Conservation (phyloP, 73 alveolate species). For the Stentor roeselii region DNA sequence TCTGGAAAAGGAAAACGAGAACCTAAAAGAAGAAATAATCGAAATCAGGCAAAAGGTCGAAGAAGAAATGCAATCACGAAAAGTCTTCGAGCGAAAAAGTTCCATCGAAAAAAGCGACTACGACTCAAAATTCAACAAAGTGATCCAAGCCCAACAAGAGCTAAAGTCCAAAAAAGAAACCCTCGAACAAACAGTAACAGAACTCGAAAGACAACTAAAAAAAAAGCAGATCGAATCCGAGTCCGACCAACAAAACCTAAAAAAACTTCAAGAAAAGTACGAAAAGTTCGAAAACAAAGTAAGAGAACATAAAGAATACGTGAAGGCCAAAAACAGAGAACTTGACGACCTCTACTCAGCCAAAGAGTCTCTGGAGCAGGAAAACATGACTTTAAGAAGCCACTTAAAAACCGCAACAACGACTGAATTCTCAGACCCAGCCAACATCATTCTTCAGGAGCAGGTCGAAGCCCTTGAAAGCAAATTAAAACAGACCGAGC, state of each 20-base stretch:
- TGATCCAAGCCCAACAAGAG: background rate
- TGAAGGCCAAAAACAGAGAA: slow-evolving; percentile 9
- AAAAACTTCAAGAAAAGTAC: background rate
- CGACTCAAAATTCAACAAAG: background rate
- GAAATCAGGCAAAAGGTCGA: background rate
- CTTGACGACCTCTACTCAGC: background rate
- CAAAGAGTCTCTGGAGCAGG: slow-evolving; percentile 13
- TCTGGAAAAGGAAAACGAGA: background rate
- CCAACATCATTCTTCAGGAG: slow-evolving; percentile 13
- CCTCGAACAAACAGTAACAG: slow-evolving; percentile 7
- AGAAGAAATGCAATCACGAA: slow-evolving; percentile 14
- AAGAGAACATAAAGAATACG: background rate
- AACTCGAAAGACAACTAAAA: slow-evolving; percentile 9
- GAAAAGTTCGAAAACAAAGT: slow-evolving; percentile 16
- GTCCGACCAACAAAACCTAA: background rate
- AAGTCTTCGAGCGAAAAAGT: background rate
- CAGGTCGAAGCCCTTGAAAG: background rate
- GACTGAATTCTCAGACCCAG: slow-evolving; percentile 24
- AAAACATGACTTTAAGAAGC: background rate
- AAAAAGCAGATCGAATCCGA: background rate
- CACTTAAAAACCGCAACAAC: slow-evolving; percentile 22
- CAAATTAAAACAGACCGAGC: background rate
- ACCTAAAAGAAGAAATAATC: background rate
- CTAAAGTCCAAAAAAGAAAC: slow-evolving; percentile 4
- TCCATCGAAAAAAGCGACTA: background rate